Evolutionary conservation across 768 basidiomycete species (phyloP).

Genomic region (Coprinellus micaceus): DNA sequence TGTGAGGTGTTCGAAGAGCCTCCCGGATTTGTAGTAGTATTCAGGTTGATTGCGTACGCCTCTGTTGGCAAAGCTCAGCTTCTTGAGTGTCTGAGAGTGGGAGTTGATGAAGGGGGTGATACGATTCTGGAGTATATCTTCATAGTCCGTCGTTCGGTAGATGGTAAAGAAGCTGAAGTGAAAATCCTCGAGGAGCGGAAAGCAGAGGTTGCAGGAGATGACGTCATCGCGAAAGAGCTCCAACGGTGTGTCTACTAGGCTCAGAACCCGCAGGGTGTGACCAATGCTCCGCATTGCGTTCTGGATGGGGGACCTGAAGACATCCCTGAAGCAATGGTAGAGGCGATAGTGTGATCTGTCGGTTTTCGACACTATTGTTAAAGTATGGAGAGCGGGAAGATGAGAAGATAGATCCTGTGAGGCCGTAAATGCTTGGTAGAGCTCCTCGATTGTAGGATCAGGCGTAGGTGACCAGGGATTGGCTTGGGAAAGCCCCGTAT

Average conservation of each 20-base stretch:
- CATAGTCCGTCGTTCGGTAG: neutral
- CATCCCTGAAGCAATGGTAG: neutral
- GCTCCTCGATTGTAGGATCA: no score
- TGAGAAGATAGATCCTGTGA: no score
- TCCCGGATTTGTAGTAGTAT: neutral
- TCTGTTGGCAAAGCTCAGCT: neutral
- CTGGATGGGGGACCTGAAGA: neutral
- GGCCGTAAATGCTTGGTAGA: no score
- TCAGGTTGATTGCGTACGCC: neutral
- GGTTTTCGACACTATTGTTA: neutral
- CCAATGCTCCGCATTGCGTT: neutral
- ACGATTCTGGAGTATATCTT: neutral
- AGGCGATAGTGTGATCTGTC: neutral
- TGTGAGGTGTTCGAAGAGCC: neutral
- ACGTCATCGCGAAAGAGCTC: neutral
- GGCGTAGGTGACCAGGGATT: no score
- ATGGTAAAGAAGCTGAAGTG: neutral
- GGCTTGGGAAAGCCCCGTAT: no score
- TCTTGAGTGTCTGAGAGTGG: neutral
- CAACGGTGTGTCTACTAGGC: neutral
- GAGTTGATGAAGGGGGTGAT: neutral
- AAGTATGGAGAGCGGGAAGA: neutral
- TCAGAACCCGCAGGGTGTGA: neutral
- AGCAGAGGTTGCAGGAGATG: neutral
- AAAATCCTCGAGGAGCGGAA: neutral